Conservation (phyloP, 805 yeast genomes). For the Lachancea fermentati region DNA sequence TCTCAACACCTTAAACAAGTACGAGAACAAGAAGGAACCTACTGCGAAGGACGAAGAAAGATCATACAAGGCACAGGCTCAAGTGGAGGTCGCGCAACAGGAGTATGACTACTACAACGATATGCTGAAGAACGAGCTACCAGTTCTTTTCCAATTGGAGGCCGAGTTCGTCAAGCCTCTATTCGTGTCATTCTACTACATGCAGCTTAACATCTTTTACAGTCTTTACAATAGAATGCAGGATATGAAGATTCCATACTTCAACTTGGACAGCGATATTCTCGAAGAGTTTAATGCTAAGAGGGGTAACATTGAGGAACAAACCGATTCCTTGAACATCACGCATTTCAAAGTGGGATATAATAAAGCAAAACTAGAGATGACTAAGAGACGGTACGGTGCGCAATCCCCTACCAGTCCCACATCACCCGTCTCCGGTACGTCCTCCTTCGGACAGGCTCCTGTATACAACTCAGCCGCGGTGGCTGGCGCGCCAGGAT, state of each 20-base stretch:
- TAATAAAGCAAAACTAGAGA: slow-evolving; percentile 77
- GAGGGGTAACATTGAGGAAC: slow-evolving; percentile 88
- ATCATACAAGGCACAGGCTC: slow-evolving; percentile 84
- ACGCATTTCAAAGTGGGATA: slow-evolving; percentile 88
- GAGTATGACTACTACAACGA: slow-evolving; percentile 95
- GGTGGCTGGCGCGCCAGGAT: background rate
- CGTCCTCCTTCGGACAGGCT: slow-evolving; percentile 34
- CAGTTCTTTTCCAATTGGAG: slow-evolving; percentile 80
- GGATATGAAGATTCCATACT: slow-evolving; percentile 94
- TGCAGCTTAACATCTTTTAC: slow-evolving; percentile 96
- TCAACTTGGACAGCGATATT: slow-evolving; percentile 79
- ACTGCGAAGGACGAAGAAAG: slow-evolving; percentile 87
- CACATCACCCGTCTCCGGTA: slow-evolving; percentile 18
- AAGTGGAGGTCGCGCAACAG: slow-evolving; percentile 84
- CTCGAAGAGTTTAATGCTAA: slow-evolving; percentile 71
- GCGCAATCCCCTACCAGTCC: slow-evolving; percentile 25
- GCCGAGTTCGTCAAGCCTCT: slow-evolving; percentile 89
- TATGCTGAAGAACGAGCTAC: slow-evolving; percentile 85
- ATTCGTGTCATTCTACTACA: slow-evolving; percentile 89
- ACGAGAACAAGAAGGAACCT: slow-evolving; percentile 76
- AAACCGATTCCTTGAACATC: slow-evolving; percentile 81
- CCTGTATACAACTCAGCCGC: slow-evolving; percentile 20
- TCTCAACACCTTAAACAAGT: slow-evolving; percentile 60
- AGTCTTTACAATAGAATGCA: slow-evolving; percentile 88
- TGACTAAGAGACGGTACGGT: slow-evolving; percentile 72